Conservation (phyloP, 2,329 filamentous ascomycete species). For the Aspergillus ruber region DNA sequence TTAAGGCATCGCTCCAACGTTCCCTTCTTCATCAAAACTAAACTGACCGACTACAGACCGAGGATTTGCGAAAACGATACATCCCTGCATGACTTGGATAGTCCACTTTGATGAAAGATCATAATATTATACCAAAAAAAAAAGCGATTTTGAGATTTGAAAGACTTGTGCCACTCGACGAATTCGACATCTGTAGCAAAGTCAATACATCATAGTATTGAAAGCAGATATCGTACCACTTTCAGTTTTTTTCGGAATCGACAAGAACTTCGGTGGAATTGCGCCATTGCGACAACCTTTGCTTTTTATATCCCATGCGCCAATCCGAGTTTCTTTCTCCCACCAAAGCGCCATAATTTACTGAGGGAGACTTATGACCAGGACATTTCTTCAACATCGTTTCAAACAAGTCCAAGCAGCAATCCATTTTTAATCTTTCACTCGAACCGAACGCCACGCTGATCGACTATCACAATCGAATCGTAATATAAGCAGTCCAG, state of each 20-base stretch:
- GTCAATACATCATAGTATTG: background rate
- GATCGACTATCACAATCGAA: background rate
- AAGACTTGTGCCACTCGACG: background rate
- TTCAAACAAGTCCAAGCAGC: background rate
- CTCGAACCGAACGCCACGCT: background rate
- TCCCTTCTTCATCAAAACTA: too few species aligned
- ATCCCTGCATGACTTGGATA: too few species aligned
- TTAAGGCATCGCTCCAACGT: too few species aligned
- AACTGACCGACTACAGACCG: too few species aligned
- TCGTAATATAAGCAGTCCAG: conserved; percentile 1
- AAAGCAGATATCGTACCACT: background rate
- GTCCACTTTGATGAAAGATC: too few species aligned
- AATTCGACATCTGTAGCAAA: background rate
- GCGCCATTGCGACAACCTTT: background rate
- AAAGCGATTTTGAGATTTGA: too few species aligned
- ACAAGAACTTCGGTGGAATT: background rate
- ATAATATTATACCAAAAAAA: too few species aligned
- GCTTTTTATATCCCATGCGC: background rate
- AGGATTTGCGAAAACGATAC: too few species aligned
- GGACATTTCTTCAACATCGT: too few species aligned
- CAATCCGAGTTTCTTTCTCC: background rate
- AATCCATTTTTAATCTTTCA: background rate
- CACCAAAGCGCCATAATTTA: background rate
- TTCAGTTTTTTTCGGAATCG: background rate
- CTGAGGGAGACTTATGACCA: background rate